Evolutionary conservation across 2,329 filamentous ascomycete genomes (phyloP).

Genomic region (Colletotrichum tanaceti): DNA sequence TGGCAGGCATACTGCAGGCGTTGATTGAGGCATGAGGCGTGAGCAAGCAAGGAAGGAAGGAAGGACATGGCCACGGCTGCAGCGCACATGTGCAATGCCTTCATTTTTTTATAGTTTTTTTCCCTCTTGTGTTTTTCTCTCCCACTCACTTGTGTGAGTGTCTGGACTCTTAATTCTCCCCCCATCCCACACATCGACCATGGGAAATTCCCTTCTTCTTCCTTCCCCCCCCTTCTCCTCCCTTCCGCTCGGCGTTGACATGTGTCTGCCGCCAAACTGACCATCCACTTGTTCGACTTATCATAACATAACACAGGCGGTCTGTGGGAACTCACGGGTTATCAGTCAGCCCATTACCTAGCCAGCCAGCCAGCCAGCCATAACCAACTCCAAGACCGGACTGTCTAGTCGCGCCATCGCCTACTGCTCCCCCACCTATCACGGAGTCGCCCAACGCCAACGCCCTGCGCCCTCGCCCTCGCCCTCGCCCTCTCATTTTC

Average conservation of each 20-base stretch:
- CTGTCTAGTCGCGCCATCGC: slow-evolving; percentile 28
- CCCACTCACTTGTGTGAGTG: too few species aligned
- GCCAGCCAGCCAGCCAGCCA: too few species aligned
- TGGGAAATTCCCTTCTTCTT: slow-evolving; percentile 2
- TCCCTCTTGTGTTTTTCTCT: too few species aligned
- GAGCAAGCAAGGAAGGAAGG: background rate
- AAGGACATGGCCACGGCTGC: slow-evolving; percentile 35
- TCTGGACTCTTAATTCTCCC: slow-evolving; percentile 29
- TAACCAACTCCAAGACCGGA: slow-evolving; percentile 25
- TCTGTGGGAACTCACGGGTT: slow-evolving; percentile 20
- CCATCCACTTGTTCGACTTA: slow-evolving; percentile 14
- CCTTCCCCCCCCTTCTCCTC: slow-evolving; percentile 13
- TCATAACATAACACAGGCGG: background rate
- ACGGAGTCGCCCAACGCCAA: slow-evolving; percentile 22
- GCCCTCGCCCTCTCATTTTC: too few species aligned
- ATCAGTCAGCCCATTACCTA: slow-evolving; percentile 28
- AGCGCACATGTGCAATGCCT: slow-evolving; percentile 38
- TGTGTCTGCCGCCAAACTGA: slow-evolving; percentile 28
- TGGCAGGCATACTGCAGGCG: background rate
- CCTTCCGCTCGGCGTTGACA: slow-evolving; percentile 32
- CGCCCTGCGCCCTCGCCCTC: background rate
- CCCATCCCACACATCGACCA: slow-evolving; percentile 28
- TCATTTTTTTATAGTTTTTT: slow-evolving; percentile 32
- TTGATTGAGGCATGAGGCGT: slow-evolving; percentile 17
- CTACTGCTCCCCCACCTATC: slow-evolving; percentile 22